phyloP scores from a whole-genome alignment of 2,329 filamentous ascomycete species.

The Cladophialophora chaetospira region DNA sequence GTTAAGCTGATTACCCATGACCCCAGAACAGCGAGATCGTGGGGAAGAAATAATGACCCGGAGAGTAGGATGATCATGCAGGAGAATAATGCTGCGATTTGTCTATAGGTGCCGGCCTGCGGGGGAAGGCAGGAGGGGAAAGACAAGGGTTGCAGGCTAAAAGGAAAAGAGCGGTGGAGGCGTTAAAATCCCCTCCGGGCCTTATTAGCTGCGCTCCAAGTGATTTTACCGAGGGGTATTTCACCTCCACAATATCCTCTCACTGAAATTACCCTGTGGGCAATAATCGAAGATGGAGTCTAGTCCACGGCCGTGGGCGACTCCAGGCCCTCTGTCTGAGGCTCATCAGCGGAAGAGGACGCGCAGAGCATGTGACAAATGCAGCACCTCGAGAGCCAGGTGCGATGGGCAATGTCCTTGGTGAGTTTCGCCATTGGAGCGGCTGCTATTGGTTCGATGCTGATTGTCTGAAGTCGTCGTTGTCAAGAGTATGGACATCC shows the following conservation, averaged over 20 bases:
- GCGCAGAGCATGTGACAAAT: conserved; percentile 41
- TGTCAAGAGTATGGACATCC: conserved; percentile 19
- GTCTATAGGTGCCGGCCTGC: too few relatives aligned
- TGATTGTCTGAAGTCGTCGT: neutral
- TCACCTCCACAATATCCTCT: neutral
- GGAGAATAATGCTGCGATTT: too few relatives aligned
- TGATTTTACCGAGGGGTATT: too few relatives aligned
- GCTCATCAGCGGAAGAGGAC: conserved; percentile 16
- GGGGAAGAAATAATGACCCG: neutral
- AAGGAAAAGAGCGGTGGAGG: neutral
- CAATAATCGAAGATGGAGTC: neutral
- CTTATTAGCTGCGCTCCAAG: too few relatives aligned
- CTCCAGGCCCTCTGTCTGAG: neutral
- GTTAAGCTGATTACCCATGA: neutral
- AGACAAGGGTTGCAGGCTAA: neutral
- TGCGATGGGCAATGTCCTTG: conserved; percentile 48
- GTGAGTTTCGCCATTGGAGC: too few relatives aligned
- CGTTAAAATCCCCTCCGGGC: too few relatives aligned
- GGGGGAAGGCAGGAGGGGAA: neutral
- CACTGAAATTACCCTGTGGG: neutral
- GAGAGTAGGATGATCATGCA: too few relatives aligned
- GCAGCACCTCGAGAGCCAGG: conserved; percentile 45
- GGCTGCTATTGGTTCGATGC: too few relatives aligned
- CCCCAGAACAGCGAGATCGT: neutral
- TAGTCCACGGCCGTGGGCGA: neutral